Evolutionary conservation across 257 asterid species (phyloP).

Genomic region (Sherardia arvensis): DNA sequence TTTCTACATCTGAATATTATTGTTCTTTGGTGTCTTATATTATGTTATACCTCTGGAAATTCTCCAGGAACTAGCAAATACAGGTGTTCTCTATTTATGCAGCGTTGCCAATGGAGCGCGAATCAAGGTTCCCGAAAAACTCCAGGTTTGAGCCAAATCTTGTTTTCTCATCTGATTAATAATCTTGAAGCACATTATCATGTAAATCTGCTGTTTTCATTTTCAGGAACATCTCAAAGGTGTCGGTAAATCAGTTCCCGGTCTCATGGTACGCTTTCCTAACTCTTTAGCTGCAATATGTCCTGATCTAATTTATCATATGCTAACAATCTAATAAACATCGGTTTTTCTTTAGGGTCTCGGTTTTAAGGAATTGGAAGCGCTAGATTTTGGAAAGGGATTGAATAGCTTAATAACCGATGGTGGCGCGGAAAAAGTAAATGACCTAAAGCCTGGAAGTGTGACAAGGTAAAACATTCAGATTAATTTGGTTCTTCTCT

Average conservation of each 20-base stretch:
- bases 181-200: constrained; percentile 1
- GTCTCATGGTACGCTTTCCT: constrained; percentile 36
- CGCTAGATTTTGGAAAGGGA: constrained; percentile 18
- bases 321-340: not conserved
- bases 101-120: constrained; percentile 41
- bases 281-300: not conserved
- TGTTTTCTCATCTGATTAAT: not conserved
- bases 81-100: constrained; percentile 71
- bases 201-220: not conserved
- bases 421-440: constrained; percentile 29
- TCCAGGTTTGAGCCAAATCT: constrained; percentile 42
- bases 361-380: constrained; percentile 64
- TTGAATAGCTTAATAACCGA: constrained; percentile 23
- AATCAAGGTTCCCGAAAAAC: constrained; percentile 48
- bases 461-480: constrained; percentile 30
- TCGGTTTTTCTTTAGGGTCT: constrained; percentile 9
- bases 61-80: constrained; percentile 56
- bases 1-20: not conserved
- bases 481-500: not conserved
- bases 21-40: not conserved
- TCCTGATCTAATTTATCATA: not conserved
- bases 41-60: constrained; percentile 10
- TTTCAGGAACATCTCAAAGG: constrained; percentile 48
- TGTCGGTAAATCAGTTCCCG: constrained; percentile 30
- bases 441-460: constrained; percentile 16